These are phyloP conservation scores for Aspergillaceae sp. DNA, from an alignment of 2,329 filamentous ascomycete species.

Conservation along the genomic window DNA sequence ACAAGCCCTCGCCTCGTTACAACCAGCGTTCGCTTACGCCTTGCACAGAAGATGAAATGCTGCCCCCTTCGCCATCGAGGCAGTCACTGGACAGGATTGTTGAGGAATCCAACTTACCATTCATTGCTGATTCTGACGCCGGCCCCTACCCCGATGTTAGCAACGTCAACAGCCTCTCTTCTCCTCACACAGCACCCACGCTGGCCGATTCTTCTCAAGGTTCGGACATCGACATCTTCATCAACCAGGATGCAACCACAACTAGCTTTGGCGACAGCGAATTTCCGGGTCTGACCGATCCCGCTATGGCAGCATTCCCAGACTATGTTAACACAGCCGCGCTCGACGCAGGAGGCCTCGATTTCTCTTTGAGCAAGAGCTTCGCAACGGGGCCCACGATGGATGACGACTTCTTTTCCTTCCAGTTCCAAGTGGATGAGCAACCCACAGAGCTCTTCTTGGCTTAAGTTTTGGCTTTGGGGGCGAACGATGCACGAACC, in stretches of 20 bases:
- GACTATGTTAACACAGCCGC: constrained; percentile 26
- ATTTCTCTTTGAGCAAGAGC: constrained; percentile 25
- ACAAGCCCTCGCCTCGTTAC: constrained; percentile 28
- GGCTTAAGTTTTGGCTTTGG: constrained; percentile 6
- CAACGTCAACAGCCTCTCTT: constrained; percentile 24
- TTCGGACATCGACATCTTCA: constrained; percentile 35
- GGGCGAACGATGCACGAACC: background rate
- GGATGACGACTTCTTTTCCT: constrained; percentile 29
- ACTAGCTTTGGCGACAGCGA: constrained; percentile 21
- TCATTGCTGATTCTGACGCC: constrained; percentile 18
- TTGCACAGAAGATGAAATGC: constrained; percentile 29
- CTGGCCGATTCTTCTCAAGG: constrained; percentile 25
- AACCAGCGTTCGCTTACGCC: constrained; percentile 32
- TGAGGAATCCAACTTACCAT: constrained; percentile 22
- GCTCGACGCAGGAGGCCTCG: constrained; percentile 23
- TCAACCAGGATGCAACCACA: constrained; percentile 25
- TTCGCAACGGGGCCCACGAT: constrained; percentile 17
- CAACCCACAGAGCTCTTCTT: constrained; percentile 17
- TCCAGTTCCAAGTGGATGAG: constrained; percentile 31
- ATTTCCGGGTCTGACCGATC: constrained; percentile 21
- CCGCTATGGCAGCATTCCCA: constrained; percentile 25
- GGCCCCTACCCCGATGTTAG: constrained; percentile 23
- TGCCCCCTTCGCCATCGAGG: constrained; percentile 28
- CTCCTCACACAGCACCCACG: constrained; percentile 29
- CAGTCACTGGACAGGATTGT: constrained; percentile 21